phyloP scores from a whole-genome alignment of 2,329 filamentous ascomycete genomes.

The Xylogone sp. region DNA sequence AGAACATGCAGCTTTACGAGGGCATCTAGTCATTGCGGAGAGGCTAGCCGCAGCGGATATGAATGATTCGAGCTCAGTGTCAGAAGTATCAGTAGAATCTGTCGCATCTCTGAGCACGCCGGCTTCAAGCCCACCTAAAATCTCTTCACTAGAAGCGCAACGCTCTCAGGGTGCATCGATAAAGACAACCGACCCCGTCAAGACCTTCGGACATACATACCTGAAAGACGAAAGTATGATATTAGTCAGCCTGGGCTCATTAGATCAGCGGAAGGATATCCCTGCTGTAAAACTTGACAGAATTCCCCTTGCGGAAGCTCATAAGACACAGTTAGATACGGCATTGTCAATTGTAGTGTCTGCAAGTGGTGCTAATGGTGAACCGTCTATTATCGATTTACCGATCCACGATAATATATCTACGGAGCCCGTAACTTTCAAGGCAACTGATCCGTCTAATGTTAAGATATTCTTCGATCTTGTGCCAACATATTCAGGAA shows the following conservation, averaged over 20 bases:
- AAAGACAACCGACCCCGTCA: slow-evolving; percentile 71
- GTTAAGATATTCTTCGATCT: slow-evolving; percentile 94
- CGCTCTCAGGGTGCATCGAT: slow-evolving; percentile 45
- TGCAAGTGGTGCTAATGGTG: slow-evolving; percentile 78
- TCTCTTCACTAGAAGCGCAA: slow-evolving; percentile 59
- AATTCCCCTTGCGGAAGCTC: slow-evolving; percentile 82
- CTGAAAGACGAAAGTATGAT: slow-evolving; percentile 85
- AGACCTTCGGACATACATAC: slow-evolving; percentile 95
- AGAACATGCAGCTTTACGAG: slow-evolving; percentile 87
- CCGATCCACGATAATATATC: slow-evolving; percentile 91
- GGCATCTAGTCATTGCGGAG: slow-evolving; percentile 77
- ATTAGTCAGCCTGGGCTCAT: slow-evolving; percentile 86
- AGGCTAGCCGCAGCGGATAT: slow-evolving; percentile 49
- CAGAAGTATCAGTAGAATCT: slow-evolving; percentile 22
- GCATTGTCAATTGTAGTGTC: slow-evolving; percentile 89
- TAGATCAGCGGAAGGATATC: slow-evolving; percentile 83
- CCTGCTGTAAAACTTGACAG: slow-evolving; percentile 83
- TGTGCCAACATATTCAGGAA: slow-evolving; percentile 90
- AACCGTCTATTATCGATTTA: slow-evolving; percentile 85
- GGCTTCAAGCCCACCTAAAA: slow-evolving; percentile 43
- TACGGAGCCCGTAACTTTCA: slow-evolving; percentile 91
- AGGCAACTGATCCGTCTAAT: slow-evolving; percentile 69
- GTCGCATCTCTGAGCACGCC: slow-evolving; percentile 10
- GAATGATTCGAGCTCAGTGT: slow-evolving; percentile 20
- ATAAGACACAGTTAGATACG: slow-evolving; percentile 90